Evolutionary conservation across 768 basidiomycete species (phyloP).

Genomic region (Termitomyces sp.): DNA sequence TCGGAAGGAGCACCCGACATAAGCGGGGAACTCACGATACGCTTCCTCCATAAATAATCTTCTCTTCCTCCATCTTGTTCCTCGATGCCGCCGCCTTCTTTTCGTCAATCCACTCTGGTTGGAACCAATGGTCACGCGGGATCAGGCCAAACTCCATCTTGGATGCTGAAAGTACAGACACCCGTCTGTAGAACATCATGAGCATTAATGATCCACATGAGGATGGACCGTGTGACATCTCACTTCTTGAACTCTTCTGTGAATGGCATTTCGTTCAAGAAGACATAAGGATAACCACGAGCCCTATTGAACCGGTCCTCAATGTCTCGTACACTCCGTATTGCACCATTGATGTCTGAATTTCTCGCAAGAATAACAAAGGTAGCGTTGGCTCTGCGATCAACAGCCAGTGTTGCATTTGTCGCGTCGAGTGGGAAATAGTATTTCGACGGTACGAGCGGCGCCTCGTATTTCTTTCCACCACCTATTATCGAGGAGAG

Average conservation of each 20-base stretch:
- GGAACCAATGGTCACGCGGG: slow-evolving; percentile 68
- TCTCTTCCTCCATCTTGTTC: slow-evolving; percentile 55
- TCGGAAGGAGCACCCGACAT: neutral
- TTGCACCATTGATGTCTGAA: slow-evolving; percentile 53
- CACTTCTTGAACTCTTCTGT: slow-evolving; percentile 69
- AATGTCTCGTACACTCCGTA: slow-evolving; percentile 66
- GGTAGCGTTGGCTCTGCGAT: slow-evolving; percentile 34
- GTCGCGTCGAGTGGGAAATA: slow-evolving; percentile 17
- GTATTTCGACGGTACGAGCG: slow-evolving; percentile 28
- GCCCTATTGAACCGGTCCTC: slow-evolving; percentile 81
- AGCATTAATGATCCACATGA: neutral
- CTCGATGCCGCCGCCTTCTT: slow-evolving; percentile 52
- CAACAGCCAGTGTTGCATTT: slow-evolving; percentile 9
- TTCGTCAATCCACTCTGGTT: slow-evolving; percentile 80
- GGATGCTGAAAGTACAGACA: slow-evolving; percentile 23
- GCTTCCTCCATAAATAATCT: slow-evolving; percentile 43
- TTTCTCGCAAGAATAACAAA: slow-evolving; percentile 61
- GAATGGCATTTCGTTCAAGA: slow-evolving; percentile 86
- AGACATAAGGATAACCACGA: slow-evolving; percentile 82
- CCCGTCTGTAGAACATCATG: slow-evolving; percentile 16
- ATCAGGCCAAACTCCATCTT: slow-evolving; percentile 59
- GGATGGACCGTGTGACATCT: slow-evolving; percentile 13
- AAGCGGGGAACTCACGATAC: slow-evolving; percentile 22
- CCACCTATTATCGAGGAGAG: slow-evolving; percentile 27
- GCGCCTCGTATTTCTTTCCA: slow-evolving; percentile 5